A percentile compares a stretch with the other conserved stretches of the same genome.
Evolutionary conservation across 2,329 filamentous ascomycete genomes (phyloP).

Genomic region (Alternaria burnsii): DNA sequence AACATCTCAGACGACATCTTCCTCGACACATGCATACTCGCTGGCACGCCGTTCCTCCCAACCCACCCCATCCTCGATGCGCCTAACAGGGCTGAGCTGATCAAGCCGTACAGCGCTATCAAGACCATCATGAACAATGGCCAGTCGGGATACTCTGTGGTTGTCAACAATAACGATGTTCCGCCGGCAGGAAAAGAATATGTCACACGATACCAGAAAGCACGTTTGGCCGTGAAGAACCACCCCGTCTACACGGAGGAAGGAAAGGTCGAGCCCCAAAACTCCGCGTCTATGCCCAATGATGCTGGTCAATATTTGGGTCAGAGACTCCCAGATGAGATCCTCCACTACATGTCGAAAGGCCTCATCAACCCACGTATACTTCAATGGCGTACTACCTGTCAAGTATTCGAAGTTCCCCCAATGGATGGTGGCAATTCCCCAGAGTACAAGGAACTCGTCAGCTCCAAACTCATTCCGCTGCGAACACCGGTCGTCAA

Average conservation of each 20-base stretch:
- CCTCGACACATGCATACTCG: conserved; percentile 82
- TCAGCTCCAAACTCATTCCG: conserved; percentile 76
- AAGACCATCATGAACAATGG: conserved; percentile 74
- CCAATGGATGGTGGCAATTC: conserved; percentile 85
- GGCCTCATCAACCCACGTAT: conserved; percentile 82
- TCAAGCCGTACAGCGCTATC: conserved; percentile 77
- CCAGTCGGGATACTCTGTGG: conserved; percentile 76
- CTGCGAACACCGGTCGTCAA: conserved; percentile 79
- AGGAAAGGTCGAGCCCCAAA: conserved; percentile 80
- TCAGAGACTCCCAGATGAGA: conserved; percentile 86
- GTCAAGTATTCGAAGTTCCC: conserved; percentile 79
- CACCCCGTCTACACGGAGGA: conserved; percentile 80
- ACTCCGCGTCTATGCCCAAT: conserved; percentile 75
- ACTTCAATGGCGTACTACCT: conserved; percentile 82
- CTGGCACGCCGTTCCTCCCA: conserved; percentile 81
- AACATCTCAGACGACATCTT: conserved; percentile 75
- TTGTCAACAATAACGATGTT: conserved; percentile 81
- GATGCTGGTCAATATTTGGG: conserved; percentile 92
- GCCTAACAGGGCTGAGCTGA: conserved; percentile 61
- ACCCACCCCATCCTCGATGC: conserved; percentile 79
- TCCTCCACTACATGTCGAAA: conserved; percentile 87
- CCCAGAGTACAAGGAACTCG: conserved; percentile 80
- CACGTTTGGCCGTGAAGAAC: conserved; percentile 84
- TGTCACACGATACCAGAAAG: conserved; percentile 85
- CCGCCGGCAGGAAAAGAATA: conserved; percentile 77